Base-by-base conservation (phyloP, 352 stramenopile species). In the Blastocystis sp. region DNA sequence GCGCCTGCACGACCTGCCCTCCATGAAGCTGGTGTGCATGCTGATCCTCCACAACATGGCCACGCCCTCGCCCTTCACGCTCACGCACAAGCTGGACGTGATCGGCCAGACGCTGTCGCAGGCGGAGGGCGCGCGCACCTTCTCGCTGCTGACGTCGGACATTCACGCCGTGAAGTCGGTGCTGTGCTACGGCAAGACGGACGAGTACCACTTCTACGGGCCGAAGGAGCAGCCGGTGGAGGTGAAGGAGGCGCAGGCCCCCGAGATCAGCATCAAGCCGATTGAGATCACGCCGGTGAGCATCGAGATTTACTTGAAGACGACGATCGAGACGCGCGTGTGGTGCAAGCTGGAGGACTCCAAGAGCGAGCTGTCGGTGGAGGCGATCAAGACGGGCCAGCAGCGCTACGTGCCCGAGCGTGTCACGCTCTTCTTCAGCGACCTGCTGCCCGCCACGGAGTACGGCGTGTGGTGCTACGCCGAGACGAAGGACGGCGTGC, bases 391-490 rank as follows among this genome's bases (percentile, higher is more conserved):
- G 60, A 64, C 48, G 24, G 74, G 74, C 14, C 45, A 34, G 28
- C 57, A 68, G 17, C 45, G 74, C 1, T 70, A 59, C 21, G 74
- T 84, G 38, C 74, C 54, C 19, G 38, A 69, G n/a, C 48, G 74
- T 4, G 74, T 43, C 21, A 42, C 74, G 3, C 11, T 84, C 2
- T 84, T 70, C 40, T 84, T 84, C 54, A 34, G 66, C 7, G 74
- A 64, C 9, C 38, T 84, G 19, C 42, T 10, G 61, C 57, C 74
- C 4, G 19, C 65, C 3, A 68, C 74, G 28, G 17, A 84, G 43
- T 84, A 84, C 40, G 57, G 48, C 24, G 48, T 84, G 17, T 84
- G 74, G 74, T 84, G 74, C 38, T 69, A 68, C 24, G 74, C 57
- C 11, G 74, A 84, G 48, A 68, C 74, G 40, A 68, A 69, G 52